Percentiles rank a stretch among this genome's conserved stretches.
These are phyloP conservation scores for Penicillium angulare DNA, from an alignment of 495 filamentous ascomycete species.

Conservation along the genomic window DNA sequence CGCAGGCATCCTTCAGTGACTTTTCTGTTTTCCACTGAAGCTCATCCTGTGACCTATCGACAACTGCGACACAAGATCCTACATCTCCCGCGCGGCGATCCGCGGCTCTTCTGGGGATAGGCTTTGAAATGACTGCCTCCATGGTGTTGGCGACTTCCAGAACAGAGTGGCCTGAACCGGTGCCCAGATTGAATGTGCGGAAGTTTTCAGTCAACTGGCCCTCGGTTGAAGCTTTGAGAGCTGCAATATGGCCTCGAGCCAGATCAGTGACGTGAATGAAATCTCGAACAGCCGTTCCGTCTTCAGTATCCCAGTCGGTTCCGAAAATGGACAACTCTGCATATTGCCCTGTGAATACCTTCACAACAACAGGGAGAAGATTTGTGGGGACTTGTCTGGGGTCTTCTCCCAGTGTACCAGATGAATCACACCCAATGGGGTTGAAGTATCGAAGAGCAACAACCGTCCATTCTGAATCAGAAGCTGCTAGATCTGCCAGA, in stretches of 20 bases:
- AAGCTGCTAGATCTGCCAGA: constrained; percentile 56
- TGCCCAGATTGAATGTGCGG: constrained; percentile 54
- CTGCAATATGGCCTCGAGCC: constrained; percentile 63
- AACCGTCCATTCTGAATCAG: constrained; percentile 60
- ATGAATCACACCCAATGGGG: constrained; percentile 63
- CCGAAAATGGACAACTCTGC: constrained; percentile 58
- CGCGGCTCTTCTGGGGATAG: constrained; percentile 59
- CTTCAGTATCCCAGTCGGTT: constrained; percentile 61
- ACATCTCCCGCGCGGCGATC: constrained; percentile 75
- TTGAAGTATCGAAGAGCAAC: constrained; percentile 68
- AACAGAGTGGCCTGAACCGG: constrained; percentile 51
- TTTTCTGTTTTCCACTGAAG: constrained; percentile 87
- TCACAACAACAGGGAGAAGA: constrained; percentile 59
- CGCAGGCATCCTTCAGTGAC: constrained; percentile 78
- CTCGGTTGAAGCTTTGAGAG: constrained; percentile 42
- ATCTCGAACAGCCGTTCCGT: constrained; percentile 58
- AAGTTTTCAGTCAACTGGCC: constrained; percentile 43
- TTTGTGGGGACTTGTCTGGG: constrained; percentile 62
- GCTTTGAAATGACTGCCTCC: constrained; percentile 39
- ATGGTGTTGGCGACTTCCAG: constrained; percentile 50
- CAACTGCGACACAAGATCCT: constrained; percentile 76
- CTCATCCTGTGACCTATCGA: constrained; percentile 77
- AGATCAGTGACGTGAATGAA: constrained; percentile 66
- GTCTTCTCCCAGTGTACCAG: constrained; percentile 63
- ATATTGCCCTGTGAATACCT: constrained; percentile 56